Conservation (phyloP, 1,284 basidiomycete species). For the Apiotrichum akiyoshidainum region DNA sequence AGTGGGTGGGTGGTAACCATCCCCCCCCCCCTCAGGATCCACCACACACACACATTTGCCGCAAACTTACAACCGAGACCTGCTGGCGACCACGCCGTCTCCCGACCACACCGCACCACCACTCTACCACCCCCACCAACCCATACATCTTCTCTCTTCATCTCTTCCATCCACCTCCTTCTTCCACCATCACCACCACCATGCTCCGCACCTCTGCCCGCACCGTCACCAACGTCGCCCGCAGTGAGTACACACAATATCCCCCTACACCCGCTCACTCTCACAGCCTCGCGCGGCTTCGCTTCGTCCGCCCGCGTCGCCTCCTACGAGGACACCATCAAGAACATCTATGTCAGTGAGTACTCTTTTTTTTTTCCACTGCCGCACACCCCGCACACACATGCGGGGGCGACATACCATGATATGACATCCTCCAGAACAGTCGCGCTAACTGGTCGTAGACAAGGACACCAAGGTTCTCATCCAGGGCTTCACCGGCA, state of each 20-base stretch:
- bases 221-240: conserved; percentile 29
- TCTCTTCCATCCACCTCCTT: conserved; percentile 7
- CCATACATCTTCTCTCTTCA: neutral
- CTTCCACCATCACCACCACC: conserved; percentile 3
- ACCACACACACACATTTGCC: too few species aligned
- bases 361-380: conserved; percentile 4
- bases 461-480: conserved; percentile 92
- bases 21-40: too few species aligned
- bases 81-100: too few species aligned
- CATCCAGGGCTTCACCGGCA: conserved; percentile 93
- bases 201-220: conserved; percentile 28
- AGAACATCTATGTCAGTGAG: conserved; percentile 76
- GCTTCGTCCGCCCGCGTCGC: conserved; percentile 65
- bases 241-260: conserved; percentile 20
- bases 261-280: neutral
- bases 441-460: conserved; percentile 28
- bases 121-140: too few species aligned
- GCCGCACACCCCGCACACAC: conserved; percentile 4
- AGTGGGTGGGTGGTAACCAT: too few species aligned
- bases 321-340: conserved; percentile 83
- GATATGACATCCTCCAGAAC: neutral
- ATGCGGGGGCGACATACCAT: neutral
- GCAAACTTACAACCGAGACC: too few species aligned
- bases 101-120: too few species aligned
- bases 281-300: conserved; percentile 55